Evolutionary conservation across 2,329 filamentous ascomycete genomes (phyloP), one percentile per base, ranked within the genome.

Genomic region (Thielaviopsis punctulata): DNA sequence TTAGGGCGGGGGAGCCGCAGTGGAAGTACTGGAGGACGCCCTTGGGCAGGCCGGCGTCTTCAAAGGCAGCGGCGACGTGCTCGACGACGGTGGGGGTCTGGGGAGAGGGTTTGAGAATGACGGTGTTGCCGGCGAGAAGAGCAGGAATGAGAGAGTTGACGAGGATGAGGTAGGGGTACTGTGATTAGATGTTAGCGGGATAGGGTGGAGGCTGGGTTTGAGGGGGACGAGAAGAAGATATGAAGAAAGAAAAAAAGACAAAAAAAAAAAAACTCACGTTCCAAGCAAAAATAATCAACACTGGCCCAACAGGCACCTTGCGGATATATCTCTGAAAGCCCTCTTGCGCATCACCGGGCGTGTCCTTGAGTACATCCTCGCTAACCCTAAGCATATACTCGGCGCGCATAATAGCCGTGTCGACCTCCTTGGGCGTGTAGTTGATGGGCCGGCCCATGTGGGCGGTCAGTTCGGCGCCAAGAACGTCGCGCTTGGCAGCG

Each of bases 361-460:
- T 88, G 60, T 93, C 84, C 61, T 81, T 78, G 51, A 96, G 72
- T 1, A 78, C 79, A 43, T 92, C 84, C 10, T 81, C 78, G 60
- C 84, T 87, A 57, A 95, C 83, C 64, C 86, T 87, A 60, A 93
- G 73, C 53, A 96, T 71, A 63, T 94, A 94, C 62, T 94, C 80
- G 58, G 82, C 85, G 57, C 90, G 79, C 69, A 84, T 86, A 58
- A 93, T 77, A 7, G 89, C 89, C 15, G 90, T 96, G 25, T 78
- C 69, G 58, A 96, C 75, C 69, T 96, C 90, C 59, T 80, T 87
- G 46, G 76, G 80, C 0, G 86, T 85, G 65, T 90, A 95, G 36
- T 84, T 77, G 61, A 95, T 95, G 30, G 90, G 90, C 19, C 90
- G 77, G 43, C 90, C 90, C 89, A 96, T 96, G 70, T 96, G 89